Evolutionary conservation across 2,329 filamentous ascomycete species (phyloP).

Genomic region (Pseudocercospora pini-densiflorae): DNA sequence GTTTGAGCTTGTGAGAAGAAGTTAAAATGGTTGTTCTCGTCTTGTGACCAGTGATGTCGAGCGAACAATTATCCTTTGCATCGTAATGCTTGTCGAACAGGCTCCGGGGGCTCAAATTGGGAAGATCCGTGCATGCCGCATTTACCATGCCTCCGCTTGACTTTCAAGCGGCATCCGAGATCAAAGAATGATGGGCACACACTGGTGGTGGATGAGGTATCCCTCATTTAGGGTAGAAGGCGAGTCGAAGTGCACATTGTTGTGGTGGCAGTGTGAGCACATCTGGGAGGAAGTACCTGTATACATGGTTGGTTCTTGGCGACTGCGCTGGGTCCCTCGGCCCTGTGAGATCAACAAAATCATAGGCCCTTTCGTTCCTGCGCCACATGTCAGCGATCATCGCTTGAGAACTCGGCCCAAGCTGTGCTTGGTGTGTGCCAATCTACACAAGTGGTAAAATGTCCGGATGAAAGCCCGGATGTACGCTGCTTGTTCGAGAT

Average conservation of each 20-base stretch:
- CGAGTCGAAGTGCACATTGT: background rate
- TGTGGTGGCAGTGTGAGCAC: background rate
- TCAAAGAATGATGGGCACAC: background rate
- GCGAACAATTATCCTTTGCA: background rate
- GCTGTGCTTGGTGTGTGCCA: background rate
- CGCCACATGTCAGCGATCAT: background rate
- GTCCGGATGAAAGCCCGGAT: background rate
- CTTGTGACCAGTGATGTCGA: constrained; percentile 2
- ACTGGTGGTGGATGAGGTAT: background rate
- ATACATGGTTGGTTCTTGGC: background rate
- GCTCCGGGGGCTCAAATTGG: background rate
- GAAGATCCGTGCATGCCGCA: background rate
- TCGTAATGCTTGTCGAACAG: background rate
- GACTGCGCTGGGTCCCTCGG: background rate
- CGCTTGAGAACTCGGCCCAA: background rate
- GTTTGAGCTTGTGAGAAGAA: background rate
- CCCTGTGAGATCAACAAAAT: background rate
- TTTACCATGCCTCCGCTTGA: constrained; percentile 1
- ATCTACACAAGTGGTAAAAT: background rate
- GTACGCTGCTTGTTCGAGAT: background rate
- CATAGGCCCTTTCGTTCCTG: constrained; percentile 5
- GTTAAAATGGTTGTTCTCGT: background rate
- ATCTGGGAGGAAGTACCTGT: background rate
- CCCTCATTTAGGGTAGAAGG: background rate
- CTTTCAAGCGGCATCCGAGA: background rate